Evolutionary conservation across 768 basidiomycete species (phyloP), one percentile per base, ranked within the genome.

Genomic region (Panaeolus papilionaceus): DNA sequence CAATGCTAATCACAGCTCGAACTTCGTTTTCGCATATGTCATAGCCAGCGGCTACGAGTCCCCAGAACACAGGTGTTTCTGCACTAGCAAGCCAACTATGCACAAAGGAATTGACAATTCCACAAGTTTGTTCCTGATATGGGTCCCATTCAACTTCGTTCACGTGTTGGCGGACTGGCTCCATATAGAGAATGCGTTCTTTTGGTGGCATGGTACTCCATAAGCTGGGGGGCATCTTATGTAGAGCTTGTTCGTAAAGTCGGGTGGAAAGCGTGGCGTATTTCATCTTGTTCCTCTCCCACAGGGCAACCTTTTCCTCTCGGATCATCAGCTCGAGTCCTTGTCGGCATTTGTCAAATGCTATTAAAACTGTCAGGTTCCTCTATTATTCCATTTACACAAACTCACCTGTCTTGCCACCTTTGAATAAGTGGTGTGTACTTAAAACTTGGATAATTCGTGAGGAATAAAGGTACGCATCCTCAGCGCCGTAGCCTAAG

Each of bases 11-110:
- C 12, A 33, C 14, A 7, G 28, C 37, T 16, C 54, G 54, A 14
- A 58, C 54, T 6, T 58, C 54, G 14, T 33, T 11, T 37, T 58
- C 54, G 54, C 54, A 58, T 26, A 58, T 16, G 33, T 58, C 54
- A 16, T 58, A 58, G 4, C 54, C 54, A 4, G 54, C 54, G 6
- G 26, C 26, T 12, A 37, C 54, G 11, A 58, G 54, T 4, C 16
- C 54, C 54, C 54, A 58, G 14, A 58, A 58, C 4, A 58, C 54
- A 14, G 54, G 54, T 7, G 10, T 33, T 18, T 58, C 54, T 4
- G 54, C 10, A 16, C 3, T 12, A 1, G 11, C 8, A 4, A 58
- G 16, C 54, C 54, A 58, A 4, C 54, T 26, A 2, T 58, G 54
- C 9, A 58, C 54, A 33, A 58, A 58, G 3, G 4, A 1, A 33